Percentiles rank a stretch among this genome's conserved stretches.
Conservation (phyloP, 306 rosid genomes). For the Prunus salicina region DNA sequence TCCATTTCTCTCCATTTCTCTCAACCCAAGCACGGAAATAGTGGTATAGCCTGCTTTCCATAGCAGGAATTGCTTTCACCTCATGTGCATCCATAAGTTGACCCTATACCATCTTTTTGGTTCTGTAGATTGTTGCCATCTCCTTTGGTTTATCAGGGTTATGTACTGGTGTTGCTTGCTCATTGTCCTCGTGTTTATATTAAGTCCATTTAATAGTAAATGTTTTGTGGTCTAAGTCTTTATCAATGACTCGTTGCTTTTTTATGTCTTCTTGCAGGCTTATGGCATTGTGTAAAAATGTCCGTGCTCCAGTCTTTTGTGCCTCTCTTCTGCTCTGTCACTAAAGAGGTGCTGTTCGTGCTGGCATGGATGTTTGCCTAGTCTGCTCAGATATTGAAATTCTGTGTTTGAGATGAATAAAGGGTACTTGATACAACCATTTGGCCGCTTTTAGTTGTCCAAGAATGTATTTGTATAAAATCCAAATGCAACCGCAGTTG, state of each 20-base stretch:
- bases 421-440: slow-evolving; percentile 31
- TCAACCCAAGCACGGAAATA: background rate
- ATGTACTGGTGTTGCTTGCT: slow-evolving; percentile 2
- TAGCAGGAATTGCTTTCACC: background rate
- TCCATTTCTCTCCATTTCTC: background rate
- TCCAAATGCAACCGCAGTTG: slow-evolving; percentile 32
- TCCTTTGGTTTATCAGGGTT: background rate
- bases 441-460: slow-evolving; percentile 16
- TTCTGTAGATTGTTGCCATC: background rate
- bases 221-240: slow-evolving; percentile 6
- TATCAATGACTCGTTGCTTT: slow-evolving; percentile 16
- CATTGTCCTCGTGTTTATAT: background rate
- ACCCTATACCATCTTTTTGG: background rate
- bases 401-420: slow-evolving; percentile 43
- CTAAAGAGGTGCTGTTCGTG: slow-evolving; percentile 22
- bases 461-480: slow-evolving; percentile 25
- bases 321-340: slow-evolving; percentile 13
- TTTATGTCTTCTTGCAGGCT: slow-evolving; percentile 43
- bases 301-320: slow-evolving; percentile 16
- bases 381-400: slow-evolving; percentile 18
- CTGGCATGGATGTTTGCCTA: slow-evolving; percentile 19
- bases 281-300: slow-evolving; percentile 19
- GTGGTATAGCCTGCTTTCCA: background rate
- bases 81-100: background rate
- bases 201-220: background rate